phyloP scores from a whole-genome alignment of 2,329 filamentous ascomycete species.

The Arthrobotrys conoides region DNA sequence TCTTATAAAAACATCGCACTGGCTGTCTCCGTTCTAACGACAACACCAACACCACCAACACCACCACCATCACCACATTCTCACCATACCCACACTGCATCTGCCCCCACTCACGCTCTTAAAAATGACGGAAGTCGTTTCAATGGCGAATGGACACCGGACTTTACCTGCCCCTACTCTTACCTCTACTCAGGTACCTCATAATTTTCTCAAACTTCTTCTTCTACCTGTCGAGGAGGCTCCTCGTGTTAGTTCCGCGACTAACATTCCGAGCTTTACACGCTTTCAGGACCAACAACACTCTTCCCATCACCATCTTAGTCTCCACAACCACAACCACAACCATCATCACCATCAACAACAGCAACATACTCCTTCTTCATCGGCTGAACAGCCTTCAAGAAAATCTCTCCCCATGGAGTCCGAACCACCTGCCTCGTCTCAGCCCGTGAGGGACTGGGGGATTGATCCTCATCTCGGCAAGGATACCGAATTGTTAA shows the following conservation, averaged over 20 bases:
- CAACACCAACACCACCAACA: not conserved
- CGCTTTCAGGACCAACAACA: slow-evolving; percentile 58
- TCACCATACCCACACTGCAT: not conserved
- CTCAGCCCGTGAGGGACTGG: slow-evolving; percentile 49
- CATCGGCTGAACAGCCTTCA: slow-evolving; percentile 54
- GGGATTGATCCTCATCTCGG: slow-evolving; percentile 56
- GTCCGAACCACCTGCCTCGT: slow-evolving; percentile 33
- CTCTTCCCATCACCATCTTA: slow-evolving; percentile 5
- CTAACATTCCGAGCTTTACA: slow-evolving; percentile 60
- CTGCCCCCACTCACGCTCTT: not conserved
- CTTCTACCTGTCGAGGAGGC: slow-evolving; percentile 61
- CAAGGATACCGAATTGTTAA: slow-evolving; percentile 45
- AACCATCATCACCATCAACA: slow-evolving; percentile 29
- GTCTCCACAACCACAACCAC: slow-evolving; percentile 17
- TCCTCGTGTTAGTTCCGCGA: slow-evolving; percentile 60
- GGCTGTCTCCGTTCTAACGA: slow-evolving; percentile 47
- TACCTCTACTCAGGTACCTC: slow-evolving; percentile 61
- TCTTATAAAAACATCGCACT: no score
- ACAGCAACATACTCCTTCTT: slow-evolving; percentile 47
- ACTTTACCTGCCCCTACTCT: slow-evolving; percentile 55
- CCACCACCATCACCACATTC: not conserved
- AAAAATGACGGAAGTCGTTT: slow-evolving; percentile 59
- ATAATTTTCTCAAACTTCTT: slow-evolving; percentile 62
- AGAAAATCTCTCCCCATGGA: slow-evolving; percentile 45
- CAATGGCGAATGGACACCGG: slow-evolving; percentile 59